These are phyloP conservation scores for Beauveria rudraprayagi DNA, from an alignment of 2,329 filamentous ascomycete genomes.

Conservation along the genomic window DNA sequence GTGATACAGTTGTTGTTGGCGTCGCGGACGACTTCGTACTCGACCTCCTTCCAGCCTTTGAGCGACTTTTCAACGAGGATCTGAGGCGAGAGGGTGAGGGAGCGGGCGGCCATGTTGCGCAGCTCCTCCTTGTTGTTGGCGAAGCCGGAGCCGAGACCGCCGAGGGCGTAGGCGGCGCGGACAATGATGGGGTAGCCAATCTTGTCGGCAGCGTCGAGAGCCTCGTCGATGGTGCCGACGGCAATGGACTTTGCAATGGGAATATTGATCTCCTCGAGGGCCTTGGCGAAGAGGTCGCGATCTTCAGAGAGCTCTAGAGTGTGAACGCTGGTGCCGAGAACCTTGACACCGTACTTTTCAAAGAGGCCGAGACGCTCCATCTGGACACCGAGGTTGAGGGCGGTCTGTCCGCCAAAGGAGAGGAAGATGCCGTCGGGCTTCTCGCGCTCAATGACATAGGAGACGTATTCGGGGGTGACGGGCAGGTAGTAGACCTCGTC, in stretches of 20 bases:
- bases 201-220: conserved; percentile 73
- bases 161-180: conserved; percentile 90
- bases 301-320: conserved; percentile 94
- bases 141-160: conserved; percentile 93
- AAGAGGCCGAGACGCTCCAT: conserved; percentile 96
- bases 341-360: conserved; percentile 89
- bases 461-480: conserved; percentile 94
- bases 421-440: conserved; percentile 94
- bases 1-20: conserved; percentile 98
- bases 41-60: conserved; percentile 99
- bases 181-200: conserved; percentile 98
- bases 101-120: conserved; percentile 84
- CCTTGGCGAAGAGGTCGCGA: conserved; percentile 90
- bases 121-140: conserved; percentile 91
- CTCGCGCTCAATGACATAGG: conserved; percentile 94
- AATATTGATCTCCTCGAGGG: conserved; percentile 93
- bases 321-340: conserved; percentile 88
- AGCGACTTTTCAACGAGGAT: conserved; percentile 97
- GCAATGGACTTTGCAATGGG: conserved; percentile 95
- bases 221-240: conserved; percentile 84
- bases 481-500: conserved; percentile 98
- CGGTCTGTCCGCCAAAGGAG: conserved; percentile 95
- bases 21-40: conserved; percentile 97
- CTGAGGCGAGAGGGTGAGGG: conserved; percentile 87
- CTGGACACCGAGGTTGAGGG: conserved; percentile 90